Conservation (phyloP, 2,329 filamentous ascomycete genomes). For the Cylindrodendrum hubeiense region DNA sequence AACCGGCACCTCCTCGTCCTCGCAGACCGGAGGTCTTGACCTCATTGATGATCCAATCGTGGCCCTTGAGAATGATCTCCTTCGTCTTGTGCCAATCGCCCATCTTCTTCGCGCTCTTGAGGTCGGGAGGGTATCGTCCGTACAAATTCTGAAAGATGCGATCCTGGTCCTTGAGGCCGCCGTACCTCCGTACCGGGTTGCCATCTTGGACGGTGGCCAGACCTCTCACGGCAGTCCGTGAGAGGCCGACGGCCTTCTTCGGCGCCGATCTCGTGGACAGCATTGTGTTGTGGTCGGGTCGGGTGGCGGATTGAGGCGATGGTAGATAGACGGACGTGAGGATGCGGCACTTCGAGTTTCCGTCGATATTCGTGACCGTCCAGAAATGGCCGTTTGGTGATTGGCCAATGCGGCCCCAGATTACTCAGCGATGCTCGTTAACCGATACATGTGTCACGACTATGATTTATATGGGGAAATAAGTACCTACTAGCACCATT, state of each 20-base stretch:
- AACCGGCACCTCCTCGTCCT: slow-evolving; percentile 96
- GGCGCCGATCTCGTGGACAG: slow-evolving; percentile 59
- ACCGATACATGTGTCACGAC: slow-evolving; percentile 37
- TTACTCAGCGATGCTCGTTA: slow-evolving; percentile 49
- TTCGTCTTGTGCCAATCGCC: slow-evolving; percentile 99
- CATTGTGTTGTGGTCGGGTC: slow-evolving; percentile 54
- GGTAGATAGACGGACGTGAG: slow-evolving; percentile 44
- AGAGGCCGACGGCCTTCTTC: slow-evolving; percentile 54
- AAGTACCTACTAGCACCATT: slow-evolving; percentile 38
- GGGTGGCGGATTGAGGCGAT: slow-evolving; percentile 46
- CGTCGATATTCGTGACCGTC: slow-evolving; percentile 49
- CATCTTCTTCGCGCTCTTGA: slow-evolving; percentile 97
- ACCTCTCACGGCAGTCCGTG: slow-evolving; percentile 67
- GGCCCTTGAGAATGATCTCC: slow-evolving; percentile 95
- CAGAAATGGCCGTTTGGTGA: slow-evolving; percentile 54
- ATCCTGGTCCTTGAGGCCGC: slow-evolving; percentile 94
- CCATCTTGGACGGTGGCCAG: slow-evolving; percentile 87
- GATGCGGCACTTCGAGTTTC: slow-evolving; percentile 55
- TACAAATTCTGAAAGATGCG: slow-evolving; percentile 99
- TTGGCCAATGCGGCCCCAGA: slow-evolving; percentile 54
- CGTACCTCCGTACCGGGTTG: slow-evolving; percentile 78
- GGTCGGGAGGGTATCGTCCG: slow-evolving; percentile 88
- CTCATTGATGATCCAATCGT: slow-evolving; percentile 99
- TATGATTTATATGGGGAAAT: accelerated
- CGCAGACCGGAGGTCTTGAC: slow-evolving; percentile 96